Evolutionary conservation across 176 grass and related monocot species (phyloP), one percentile per base, ranked within the genome.

Genomic region (Stipa capillata): DNA sequence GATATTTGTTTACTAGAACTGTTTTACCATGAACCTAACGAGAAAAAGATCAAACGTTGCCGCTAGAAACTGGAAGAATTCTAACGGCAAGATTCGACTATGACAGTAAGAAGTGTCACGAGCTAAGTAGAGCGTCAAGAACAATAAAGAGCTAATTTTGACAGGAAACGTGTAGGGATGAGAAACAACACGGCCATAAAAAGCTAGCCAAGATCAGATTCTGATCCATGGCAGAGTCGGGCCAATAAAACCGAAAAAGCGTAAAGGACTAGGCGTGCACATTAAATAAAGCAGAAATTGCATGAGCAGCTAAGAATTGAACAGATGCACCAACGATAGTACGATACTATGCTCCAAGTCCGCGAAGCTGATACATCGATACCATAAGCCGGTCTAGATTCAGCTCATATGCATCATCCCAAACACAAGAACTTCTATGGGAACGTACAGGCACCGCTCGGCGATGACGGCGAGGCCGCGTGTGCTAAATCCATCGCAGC

Each of bases 401-500:
- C 79, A 63, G 54, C 54, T 33, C 42, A n/a, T 23, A 61, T 59
- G 63, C 71, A 53, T 44, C 51, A 70, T 7, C 53, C 12, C 17
- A 49, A 33, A 70, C 15, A 72, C 7, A 45, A 60, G 49, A 70
- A 31, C n/a, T n/a, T n/a, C n/a, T n/a, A n/a, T n/a, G n/a, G n/a
- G n/a, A 32, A 5, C 74, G 32, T 83, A 94, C 95, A 89, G 85
- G 95, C 95, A 98, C 10, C 83, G 49, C 82, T 87, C 87, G 39
- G 90, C 89, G 66, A 98, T 84, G 74, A 52, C 33, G 18, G 95
- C 89, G 72, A 98, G 95, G 44, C 95, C 95, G 14, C 64, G 17
- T 3, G 95, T 98, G 92, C 89, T 90, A 80, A 98, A 98, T 2
- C 95, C 95, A 35, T 98, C 95, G 51, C 95, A 98, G 90, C 89